phyloP scores from a whole-genome alignment of 2,329 filamentous ascomycete species.

The Cladosporium sphaerospermum region DNA sequence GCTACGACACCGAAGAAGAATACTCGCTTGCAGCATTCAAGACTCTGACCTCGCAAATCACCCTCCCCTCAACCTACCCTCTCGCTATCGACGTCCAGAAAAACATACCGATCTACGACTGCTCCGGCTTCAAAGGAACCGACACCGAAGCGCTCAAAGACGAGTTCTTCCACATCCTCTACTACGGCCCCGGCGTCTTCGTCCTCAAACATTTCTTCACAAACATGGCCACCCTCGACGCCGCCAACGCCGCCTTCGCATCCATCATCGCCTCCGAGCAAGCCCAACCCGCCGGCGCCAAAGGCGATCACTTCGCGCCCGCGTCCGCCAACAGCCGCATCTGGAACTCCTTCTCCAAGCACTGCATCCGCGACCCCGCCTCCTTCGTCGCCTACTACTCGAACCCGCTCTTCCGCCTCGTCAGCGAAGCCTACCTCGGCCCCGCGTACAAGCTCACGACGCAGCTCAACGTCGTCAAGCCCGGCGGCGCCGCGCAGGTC shows the following conservation, averaged over 20 bases:
- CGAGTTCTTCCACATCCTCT: constrained; percentile 55
- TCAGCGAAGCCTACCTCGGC: constrained; percentile 53
- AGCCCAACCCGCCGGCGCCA: constrained; percentile 25
- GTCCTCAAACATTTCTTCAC: constrained; percentile 50
- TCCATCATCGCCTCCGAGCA: constrained; percentile 45
- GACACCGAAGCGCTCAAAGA: constrained; percentile 46
- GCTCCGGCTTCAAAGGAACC: constrained; percentile 31
- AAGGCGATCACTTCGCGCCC: constrained; percentile 57
- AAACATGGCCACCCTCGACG: constrained; percentile 36
- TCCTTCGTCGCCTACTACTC: constrained; percentile 55
- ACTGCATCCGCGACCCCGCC: constrained; percentile 45
- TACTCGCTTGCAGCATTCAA: constrained; percentile 22
- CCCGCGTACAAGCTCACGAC: constrained; percentile 55
- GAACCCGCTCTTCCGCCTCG: constrained; percentile 51
- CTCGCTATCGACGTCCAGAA: constrained; percentile 40
- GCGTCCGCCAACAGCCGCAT: constrained; percentile 51
- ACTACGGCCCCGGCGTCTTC: constrained; percentile 53
- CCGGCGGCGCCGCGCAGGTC: constrained; percentile 52
- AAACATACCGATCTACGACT: constrained; percentile 53
- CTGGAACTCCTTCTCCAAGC: constrained; percentile 62
- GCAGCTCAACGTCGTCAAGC: constrained; percentile 58
- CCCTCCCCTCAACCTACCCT: constrained; percentile 38
- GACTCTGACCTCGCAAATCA: constrained; percentile 17
- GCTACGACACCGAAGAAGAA: constrained; percentile 14
- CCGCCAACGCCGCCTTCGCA: constrained; percentile 44